These are phyloP conservation scores for Ensete glaucum DNA, from an alignment of 176 grass and related monocot species.

Conservation along the genomic window DNA sequence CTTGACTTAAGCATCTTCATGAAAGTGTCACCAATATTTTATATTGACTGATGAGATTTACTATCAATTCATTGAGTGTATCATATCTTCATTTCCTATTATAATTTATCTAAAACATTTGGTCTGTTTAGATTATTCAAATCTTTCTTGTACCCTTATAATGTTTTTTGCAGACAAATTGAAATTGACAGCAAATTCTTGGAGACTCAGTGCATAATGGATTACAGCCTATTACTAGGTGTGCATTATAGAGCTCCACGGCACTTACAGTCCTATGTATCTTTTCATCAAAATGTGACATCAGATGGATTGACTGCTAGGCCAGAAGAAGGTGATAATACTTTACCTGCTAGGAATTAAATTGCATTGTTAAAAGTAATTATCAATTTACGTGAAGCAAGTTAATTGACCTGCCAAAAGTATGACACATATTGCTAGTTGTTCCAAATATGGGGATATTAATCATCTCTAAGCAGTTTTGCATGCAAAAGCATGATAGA, in stretches of 20 bases:
- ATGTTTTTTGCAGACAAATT: constrained; percentile 57
- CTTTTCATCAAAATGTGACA: constrained; percentile 35
- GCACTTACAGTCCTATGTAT: constrained; percentile 47
- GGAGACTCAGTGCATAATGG: constrained; percentile 76
- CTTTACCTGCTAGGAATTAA: background rate
- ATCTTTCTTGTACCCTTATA: background rate
- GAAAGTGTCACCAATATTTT: no score
- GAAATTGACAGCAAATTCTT: constrained; percentile 88
- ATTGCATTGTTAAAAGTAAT: background rate
- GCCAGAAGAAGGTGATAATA: constrained; percentile 56
- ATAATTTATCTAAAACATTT: background rate
- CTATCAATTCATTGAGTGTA: no score
- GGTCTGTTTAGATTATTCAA: background rate
- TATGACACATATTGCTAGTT: no score
- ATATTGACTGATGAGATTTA: no score
- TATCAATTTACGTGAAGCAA: background rate
- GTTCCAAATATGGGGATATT: background rate
- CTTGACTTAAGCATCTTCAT: no score
- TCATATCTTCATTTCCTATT: background rate
- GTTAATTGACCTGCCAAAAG: background rate
- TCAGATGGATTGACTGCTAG: constrained; percentile 64
- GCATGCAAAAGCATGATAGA: background rate
- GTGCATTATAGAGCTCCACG: constrained; percentile 96
- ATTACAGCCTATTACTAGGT: constrained; percentile 94
- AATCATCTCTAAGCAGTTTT: background rate